phyloP scores from a whole-genome alignment of 2,329 filamentous ascomycete species.

The Chaetomium strumarium region DNA sequence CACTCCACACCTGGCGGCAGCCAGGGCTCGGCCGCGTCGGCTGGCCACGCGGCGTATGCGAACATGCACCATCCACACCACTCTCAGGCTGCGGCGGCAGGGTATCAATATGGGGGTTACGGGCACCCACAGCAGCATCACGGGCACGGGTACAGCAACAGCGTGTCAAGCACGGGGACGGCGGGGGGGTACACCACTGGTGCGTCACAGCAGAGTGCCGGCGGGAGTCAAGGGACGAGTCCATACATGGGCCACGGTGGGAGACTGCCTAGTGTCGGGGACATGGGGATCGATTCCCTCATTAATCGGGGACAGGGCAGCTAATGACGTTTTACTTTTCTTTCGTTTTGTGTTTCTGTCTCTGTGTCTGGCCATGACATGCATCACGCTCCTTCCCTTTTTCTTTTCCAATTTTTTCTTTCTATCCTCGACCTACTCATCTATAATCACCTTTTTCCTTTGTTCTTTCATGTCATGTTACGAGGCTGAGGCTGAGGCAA shows the following conservation, averaged over 20 bases:
- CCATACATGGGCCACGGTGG: constrained; percentile 43
- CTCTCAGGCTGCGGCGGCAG: constrained; percentile 3
- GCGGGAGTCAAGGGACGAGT: constrained; percentile 35
- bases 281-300: constrained; percentile 57
- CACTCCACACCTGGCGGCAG: constrained; percentile 37
- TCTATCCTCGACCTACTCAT: background rate
- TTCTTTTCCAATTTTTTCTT: constrained; percentile 3
- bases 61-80: constrained; percentile 22
- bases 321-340: background rate
- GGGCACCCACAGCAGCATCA: constrained; percentile 17
- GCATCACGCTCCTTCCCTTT: background rate
- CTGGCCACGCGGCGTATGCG: constrained; percentile 16
- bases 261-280: constrained; percentile 46
- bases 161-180: constrained; percentile 44
- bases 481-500: background rate
- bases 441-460: background rate
- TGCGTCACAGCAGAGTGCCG: constrained; percentile 28
- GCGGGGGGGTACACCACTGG: constrained; percentile 16
- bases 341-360: background rate
- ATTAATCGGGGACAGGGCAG: constrained; percentile 44
- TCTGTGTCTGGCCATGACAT: background rate
- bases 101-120: constrained; percentile 21
- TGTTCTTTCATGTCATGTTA: background rate
- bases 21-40: constrained; percentile 29
- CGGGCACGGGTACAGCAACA: constrained; percentile 46